These are phyloP conservation scores for Drechslera avenae DNA, from an alignment of 2,329 filamentous ascomycete species.

Conservation along the genomic window DNA sequence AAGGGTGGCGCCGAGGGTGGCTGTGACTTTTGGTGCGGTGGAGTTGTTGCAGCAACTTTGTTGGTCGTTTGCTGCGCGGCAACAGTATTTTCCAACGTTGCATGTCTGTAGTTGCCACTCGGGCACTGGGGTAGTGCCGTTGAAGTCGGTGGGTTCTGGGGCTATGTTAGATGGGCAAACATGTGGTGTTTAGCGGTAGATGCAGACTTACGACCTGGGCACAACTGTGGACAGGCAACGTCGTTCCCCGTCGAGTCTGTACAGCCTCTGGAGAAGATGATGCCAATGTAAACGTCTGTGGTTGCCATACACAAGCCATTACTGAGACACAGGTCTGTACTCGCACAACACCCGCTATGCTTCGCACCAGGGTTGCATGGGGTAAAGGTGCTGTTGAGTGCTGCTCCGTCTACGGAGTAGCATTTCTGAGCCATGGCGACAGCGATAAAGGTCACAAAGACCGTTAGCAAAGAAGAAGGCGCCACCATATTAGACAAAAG, in stretches of 20 bases:
- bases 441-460: constrained; percentile 19
- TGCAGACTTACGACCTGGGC: constrained; percentile 39
- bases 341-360: constrained; percentile 44
- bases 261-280: constrained; percentile 44
- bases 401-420: constrained; percentile 38
- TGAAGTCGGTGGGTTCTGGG: constrained; percentile 14
- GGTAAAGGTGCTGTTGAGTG: constrained; percentile 35
- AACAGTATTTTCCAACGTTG: constrained; percentile 44
- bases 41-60: constrained; percentile 39
- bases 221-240: constrained; percentile 37
- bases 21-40: constrained; percentile 30
- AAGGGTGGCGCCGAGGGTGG: constrained; percentile 30
- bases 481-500: constrained; percentile 28
- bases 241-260: constrained; percentile 41
- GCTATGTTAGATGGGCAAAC: constrained; percentile 13
- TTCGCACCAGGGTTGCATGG: constrained; percentile 37
- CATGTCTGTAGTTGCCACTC: constrained; percentile 45
- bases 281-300: constrained; percentile 32
- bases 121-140: constrained; percentile 21
- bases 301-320: constrained; percentile 45
- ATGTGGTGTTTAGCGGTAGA: too few species aligned
- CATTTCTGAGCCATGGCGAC: constrained; percentile 32
- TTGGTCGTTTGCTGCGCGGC: constrained; percentile 28
- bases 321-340: constrained; percentile 41
- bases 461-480: constrained; percentile 17